A percentile compares a stretch with the other conserved stretches of the same genome.
Evolutionary conservation across 129 eudicot species (phyloP).

Genomic region (Helianthus tuberosus): DNA sequence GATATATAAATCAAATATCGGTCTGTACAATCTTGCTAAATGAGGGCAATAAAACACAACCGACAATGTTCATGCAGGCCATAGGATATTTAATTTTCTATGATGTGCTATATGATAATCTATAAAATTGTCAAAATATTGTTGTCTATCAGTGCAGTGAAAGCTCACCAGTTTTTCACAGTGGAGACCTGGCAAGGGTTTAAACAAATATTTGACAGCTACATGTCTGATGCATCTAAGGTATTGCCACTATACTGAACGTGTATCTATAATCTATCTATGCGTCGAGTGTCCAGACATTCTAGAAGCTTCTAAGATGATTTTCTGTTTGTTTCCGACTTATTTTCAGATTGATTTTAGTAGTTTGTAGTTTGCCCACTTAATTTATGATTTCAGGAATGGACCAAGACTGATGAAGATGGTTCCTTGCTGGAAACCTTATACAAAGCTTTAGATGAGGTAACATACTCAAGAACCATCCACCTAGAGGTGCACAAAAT

Average conservation of each 20-base stretch:
- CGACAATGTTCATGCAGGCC: too few species aligned
- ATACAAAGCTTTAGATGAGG: slow-evolving; percentile 92
- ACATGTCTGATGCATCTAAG: slow-evolving; percentile 96
- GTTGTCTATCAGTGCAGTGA: slow-evolving; percentile 82
- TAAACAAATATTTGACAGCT: slow-evolving; percentile 90
- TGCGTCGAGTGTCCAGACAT: not conserved
- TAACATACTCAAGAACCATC: slow-evolving; percentile 17
- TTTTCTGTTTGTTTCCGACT: slow-evolving; percentile 14
- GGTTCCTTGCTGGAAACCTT: slow-evolving; percentile 66
- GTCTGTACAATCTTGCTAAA: not conserved
- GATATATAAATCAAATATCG: too few species aligned
- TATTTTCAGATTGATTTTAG: not conserved
- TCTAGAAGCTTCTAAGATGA: not conserved
- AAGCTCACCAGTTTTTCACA: slow-evolving; percentile 88
- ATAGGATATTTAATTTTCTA: not conserved
- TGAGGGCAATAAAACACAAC: not conserved
- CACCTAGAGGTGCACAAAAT: not conserved
- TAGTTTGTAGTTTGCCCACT: slow-evolving; percentile 6
- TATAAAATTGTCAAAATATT: slow-evolving; percentile 37
- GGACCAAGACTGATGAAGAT: slow-evolving; percentile 75
- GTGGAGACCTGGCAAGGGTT: slow-evolving; percentile 94
- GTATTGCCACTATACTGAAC: slow-evolving; percentile 37
- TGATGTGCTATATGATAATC: slow-evolving; percentile 18
- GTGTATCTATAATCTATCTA: not conserved
- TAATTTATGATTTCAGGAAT: slow-evolving; percentile 58